Conservation (phyloP, 2,329 filamentous ascomycete genomes). For the Diaporthe vaccinii region DNA sequence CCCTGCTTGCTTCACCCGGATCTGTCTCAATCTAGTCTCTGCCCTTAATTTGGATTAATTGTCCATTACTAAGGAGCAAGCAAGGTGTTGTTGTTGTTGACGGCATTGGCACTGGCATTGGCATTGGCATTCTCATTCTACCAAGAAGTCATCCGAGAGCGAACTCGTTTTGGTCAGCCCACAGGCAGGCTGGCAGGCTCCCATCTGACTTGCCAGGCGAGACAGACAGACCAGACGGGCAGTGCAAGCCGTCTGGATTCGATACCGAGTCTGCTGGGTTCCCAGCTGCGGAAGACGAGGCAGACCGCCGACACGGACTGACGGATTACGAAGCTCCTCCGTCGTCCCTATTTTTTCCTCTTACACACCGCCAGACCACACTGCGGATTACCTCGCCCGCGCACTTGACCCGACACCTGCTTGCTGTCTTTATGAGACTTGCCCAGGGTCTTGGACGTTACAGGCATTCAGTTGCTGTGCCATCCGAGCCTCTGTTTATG, state of each 20-base stretch:
- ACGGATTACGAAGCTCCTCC: conserved; percentile 10
- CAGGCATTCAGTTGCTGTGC: conserved; percentile 46
- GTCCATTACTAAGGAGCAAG: conserved; percentile 1
- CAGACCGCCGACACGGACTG: conserved; percentile 26
- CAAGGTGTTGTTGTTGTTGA: not conserved
- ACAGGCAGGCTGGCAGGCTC: conserved; percentile 6
- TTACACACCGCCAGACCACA: conserved; percentile 43
- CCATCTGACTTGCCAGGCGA: conserved; percentile 4
- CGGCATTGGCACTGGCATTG: conserved; percentile 5
- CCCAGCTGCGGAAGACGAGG: conserved; percentile 11
- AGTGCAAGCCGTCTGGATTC: conserved; percentile 13
- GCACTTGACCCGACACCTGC: conserved; percentile 1
- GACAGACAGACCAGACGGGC: conserved; percentile 17
- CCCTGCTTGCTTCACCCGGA: not conserved
- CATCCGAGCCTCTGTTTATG: conserved; percentile 34
- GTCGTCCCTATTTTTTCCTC: conserved; percentile 31
- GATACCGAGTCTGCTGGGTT: conserved; percentile 20
- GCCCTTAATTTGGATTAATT: conserved; percentile 14
- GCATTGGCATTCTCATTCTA: not conserved
- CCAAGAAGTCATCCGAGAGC: conserved; percentile 17
- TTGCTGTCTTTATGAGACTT: conserved; percentile 14
- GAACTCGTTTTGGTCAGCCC: conserved; percentile 9
- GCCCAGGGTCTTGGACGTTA: conserved; percentile 30
- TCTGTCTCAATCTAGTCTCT: conserved; percentile 12
- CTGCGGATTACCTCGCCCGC: conserved; percentile 38